phyloP scores from a whole-genome alignment of 2,329 filamentous ascomycete genomes.

The Aspergillus fructus region DNA sequence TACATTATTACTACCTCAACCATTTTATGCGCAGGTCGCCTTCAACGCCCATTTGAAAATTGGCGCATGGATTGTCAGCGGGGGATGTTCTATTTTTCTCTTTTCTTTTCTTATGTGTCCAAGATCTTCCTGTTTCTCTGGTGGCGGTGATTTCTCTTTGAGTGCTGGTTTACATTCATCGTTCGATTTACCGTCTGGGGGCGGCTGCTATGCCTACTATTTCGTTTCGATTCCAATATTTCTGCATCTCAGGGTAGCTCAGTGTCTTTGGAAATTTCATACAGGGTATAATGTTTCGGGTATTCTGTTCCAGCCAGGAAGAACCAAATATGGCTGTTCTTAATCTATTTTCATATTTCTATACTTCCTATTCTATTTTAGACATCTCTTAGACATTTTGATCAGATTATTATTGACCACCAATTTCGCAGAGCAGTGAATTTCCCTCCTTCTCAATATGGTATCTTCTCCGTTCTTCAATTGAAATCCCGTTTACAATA shows the following conservation, averaged over 20 bases:
- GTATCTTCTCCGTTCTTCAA: neutral
- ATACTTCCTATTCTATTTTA: neutral
- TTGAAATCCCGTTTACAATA: neutral
- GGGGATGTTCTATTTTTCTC: neutral
- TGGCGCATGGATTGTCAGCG: constrained; percentile 3
- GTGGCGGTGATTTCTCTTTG: constrained; percentile 22
- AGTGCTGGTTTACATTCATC: constrained; percentile 16
- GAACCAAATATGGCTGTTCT: neutral
- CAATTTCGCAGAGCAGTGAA: too few relatives aligned
- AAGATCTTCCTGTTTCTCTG: constrained; percentile 6
- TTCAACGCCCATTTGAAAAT: neutral
- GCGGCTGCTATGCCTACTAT: neutral
- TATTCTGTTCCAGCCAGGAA: neutral
- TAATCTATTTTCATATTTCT: neutral
- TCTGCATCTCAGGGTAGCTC: neutral
- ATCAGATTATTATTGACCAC: too few relatives aligned
- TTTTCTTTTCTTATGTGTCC: neutral
- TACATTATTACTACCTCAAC: neutral
- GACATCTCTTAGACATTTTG: neutral
- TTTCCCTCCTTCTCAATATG: neutral
- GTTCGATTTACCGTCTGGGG: constrained; percentile 1
- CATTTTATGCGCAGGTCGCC: constrained; percentile 18
- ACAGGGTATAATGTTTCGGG: neutral
- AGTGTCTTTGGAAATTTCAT: neutral
- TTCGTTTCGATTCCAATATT: neutral